phyloP scores from a whole-genome alignment of 768 basidiomycete genomes.

The Amanita brunnescens region DNA sequence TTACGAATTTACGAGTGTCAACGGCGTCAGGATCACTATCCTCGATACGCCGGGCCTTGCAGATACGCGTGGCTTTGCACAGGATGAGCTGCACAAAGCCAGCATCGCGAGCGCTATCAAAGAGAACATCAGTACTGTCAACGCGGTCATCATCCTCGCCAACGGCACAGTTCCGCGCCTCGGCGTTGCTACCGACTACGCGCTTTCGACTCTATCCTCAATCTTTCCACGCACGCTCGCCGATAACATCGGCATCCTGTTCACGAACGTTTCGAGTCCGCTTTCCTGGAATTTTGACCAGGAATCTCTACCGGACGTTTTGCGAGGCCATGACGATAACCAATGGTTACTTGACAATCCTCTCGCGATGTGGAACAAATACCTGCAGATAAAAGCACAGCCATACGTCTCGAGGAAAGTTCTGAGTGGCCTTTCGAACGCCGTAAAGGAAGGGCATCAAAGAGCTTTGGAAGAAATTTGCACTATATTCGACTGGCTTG shows the following conservation, averaged over 20 bases:
- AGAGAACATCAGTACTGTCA: slow-evolving; percentile 11
- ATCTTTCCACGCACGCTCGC: slow-evolving; percentile 17
- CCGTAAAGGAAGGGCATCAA: slow-evolving; percentile 1
- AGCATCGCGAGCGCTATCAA: slow-evolving; percentile 17
- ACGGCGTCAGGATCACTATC: slow-evolving; percentile 11
- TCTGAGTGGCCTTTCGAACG: neutral
- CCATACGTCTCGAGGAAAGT: neutral
- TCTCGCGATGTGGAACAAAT: slow-evolving; percentile 7
- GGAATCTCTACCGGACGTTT: slow-evolving; percentile 11
- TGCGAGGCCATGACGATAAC: slow-evolving; percentile 1
- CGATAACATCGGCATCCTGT: slow-evolving; percentile 17
- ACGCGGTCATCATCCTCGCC: slow-evolving; percentile 21
- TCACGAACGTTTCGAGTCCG: slow-evolving; percentile 13
- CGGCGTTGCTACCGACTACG: slow-evolving; percentile 18
- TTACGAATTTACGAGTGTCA: neutral
- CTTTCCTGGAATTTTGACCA: slow-evolving; percentile 14
- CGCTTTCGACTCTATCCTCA: slow-evolving; percentile 15
- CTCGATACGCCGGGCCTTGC: slow-evolving; percentile 23
- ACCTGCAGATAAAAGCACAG: neutral
- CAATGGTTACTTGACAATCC: slow-evolving; percentile 12
- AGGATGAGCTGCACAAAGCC: slow-evolving; percentile 18
- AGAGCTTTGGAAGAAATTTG: slow-evolving; percentile 7
- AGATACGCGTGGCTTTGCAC: slow-evolving; percentile 19
- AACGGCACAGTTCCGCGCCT: slow-evolving; percentile 19
- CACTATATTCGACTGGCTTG: slow-evolving; percentile 11